Evolutionary conservation across 2,329 filamentous ascomycete species (phyloP).

Genomic region (Aureobasidium zeae): DNA sequence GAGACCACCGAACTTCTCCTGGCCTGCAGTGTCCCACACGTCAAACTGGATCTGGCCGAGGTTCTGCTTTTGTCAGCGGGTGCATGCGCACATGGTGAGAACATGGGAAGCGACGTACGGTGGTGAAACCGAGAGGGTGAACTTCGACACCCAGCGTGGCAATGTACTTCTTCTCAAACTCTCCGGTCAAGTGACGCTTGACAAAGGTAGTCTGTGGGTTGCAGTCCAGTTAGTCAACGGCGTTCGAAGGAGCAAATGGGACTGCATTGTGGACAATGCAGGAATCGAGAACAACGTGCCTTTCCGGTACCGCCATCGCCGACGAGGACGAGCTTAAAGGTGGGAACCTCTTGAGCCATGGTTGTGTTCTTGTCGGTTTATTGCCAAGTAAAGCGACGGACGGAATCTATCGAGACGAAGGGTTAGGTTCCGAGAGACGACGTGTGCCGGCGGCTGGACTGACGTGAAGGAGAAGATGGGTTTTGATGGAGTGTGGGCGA

Average conservation of each 20-base stretch:
- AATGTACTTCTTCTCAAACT: conserved; percentile 99
- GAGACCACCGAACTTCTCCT: conserved; percentile 99
- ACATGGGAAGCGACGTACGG: conserved; percentile 51
- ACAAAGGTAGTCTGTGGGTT: conserved; percentile 85
- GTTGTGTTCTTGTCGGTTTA: conserved; percentile 16
- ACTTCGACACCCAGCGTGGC: conserved; percentile 99
- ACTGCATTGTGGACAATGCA: neutral
- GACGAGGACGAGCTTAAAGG: conserved; percentile 99
- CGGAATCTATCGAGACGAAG: neutral
- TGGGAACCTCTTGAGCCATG: conserved; percentile 69
- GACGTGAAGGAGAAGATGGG: neutral
- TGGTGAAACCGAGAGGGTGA: conserved; percentile 94
- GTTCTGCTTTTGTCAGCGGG: conserved; percentile 49
- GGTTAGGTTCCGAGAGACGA: neutral
- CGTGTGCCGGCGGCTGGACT: neutral
- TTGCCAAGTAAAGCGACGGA: neutral
- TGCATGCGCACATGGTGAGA: neutral
- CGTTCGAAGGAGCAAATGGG: neutral
- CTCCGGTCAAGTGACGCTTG: conserved; percentile 99
- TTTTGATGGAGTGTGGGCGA: neutral
- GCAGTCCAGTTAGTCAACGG: conserved; percentile 5
- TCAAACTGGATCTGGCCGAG: conserved; percentile 95
- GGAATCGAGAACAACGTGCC: conserved; percentile 48
- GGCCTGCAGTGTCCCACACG: conserved; percentile 97
- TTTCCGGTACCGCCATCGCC: conserved; percentile 99